Conservation (phyloP, 2,329 filamentous ascomycete species). For the Diaporthe sp. region DNA sequence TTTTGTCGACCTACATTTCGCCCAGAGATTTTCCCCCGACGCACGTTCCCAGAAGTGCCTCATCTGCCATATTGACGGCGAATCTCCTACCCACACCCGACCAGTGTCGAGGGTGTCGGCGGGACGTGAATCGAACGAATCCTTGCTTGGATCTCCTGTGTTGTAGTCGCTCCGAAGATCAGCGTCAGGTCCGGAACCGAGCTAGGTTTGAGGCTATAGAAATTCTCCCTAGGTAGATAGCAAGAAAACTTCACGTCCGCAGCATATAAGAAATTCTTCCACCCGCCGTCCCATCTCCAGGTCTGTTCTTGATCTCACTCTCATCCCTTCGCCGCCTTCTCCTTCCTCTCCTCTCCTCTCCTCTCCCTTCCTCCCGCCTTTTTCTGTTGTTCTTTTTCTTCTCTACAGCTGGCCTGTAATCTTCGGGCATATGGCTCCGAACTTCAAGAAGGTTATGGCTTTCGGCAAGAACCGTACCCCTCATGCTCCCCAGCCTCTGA, state of each 20-base stretch:
- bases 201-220: slow-evolving; percentile 39
- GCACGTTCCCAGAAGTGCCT: slow-evolving; percentile 34
- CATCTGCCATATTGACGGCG: slow-evolving; percentile 28
- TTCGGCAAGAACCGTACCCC: slow-evolving; percentile 47
- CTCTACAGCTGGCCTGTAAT: slow-evolving; percentile 50
- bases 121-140: slow-evolving; percentile 33
- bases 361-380: slow-evolving; percentile 38
- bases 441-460: slow-evolving; percentile 50
- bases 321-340: slow-evolving; percentile 40
- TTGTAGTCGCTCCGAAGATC: slow-evolving; percentile 38
- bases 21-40: slow-evolving; percentile 24
- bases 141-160: slow-evolving; percentile 39
- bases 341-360: slow-evolving; percentile 41
- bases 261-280: slow-evolving; percentile 39
- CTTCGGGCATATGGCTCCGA: slow-evolving; percentile 49
- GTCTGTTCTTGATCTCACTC: slow-evolving; percentile 1
- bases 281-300: slow-evolving; percentile 14
- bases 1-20: slow-evolving; percentile 26
- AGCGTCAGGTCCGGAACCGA: slow-evolving; percentile 31
- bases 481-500: slow-evolving; percentile 44
- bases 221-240: slow-evolving; percentile 14
- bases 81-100: slow-evolving; percentile 31
- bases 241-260: slow-evolving; percentile 34
- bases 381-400: slow-evolving; percentile 40
- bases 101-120: slow-evolving; percentile 33